phyloP scores from a whole-genome alignment of 257 asterid species.

The Penstemon davidsonii region DNA sequence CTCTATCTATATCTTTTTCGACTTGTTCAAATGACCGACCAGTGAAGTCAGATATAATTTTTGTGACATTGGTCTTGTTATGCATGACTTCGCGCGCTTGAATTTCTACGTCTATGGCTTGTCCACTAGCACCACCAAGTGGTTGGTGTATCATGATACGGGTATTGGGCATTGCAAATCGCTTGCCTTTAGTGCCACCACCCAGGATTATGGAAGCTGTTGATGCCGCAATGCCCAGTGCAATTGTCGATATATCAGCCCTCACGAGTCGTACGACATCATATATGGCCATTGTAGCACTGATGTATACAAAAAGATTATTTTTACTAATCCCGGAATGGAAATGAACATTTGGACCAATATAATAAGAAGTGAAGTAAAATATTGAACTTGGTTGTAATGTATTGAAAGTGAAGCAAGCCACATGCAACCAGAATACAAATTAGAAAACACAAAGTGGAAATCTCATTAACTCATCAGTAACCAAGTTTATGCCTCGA shows the following conservation, averaged over 20 bases:
- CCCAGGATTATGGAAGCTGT: constrained; percentile 93
- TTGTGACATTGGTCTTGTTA: constrained; percentile 67
- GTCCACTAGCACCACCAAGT: constrained; percentile 92
- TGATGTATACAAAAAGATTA: constrained; percentile 32
- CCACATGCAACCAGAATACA: neutral
- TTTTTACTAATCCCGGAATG: constrained; percentile 11
- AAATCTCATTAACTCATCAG: neutral
- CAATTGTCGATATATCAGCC: constrained; percentile 66
- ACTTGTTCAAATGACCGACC: constrained; percentile 85
- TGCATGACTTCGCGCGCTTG: constrained; percentile 89
- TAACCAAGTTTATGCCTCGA: neutral
- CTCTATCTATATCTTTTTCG: constrained; percentile 86
- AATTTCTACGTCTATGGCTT: constrained; percentile 85
- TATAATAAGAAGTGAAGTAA: neutral
- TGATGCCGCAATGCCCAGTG: constrained; percentile 85
- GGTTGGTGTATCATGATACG: constrained; percentile 95
- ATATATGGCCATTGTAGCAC: constrained; percentile 71
- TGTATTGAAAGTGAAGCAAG: neutral
- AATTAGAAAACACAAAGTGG: neutral
- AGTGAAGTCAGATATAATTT: constrained; percentile 60
- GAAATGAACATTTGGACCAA: neutral
- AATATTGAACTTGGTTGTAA: neutral
- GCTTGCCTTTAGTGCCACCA: constrained; percentile 94
- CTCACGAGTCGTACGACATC: constrained; percentile 62
- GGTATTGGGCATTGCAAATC: constrained; percentile 93